Conservation (phyloP, 1,284 basidiomycete species). For the Waitea zeae region DNA sequence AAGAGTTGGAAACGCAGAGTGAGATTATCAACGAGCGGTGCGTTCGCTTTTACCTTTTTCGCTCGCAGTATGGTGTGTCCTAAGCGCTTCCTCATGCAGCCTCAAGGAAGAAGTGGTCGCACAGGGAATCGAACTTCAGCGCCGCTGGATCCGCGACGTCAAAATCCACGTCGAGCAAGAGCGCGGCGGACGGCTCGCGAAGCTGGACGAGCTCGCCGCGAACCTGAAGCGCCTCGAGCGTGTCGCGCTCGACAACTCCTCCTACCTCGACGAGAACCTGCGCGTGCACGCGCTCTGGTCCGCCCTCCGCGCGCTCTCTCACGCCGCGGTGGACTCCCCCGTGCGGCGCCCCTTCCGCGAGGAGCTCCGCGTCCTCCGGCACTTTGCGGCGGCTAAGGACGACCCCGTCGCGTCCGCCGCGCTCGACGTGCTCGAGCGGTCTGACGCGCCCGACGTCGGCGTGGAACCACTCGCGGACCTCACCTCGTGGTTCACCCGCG, state of each 20-base stretch:
- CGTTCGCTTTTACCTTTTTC: constrained; percentile 10
- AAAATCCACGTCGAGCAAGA: constrained; percentile 94
- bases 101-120: constrained; percentile 91
- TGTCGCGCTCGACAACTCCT: constrained; percentile 81
- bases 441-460: constrained; percentile 68
- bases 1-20: constrained; percentile 78
- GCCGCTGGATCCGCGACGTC: constrained; percentile 92
- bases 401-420: constrained; percentile 51
- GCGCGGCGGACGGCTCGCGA: constrained; percentile 87
- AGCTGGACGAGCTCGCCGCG: constrained; percentile 84
- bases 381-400: constrained; percentile 53
- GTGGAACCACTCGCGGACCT: constrained; percentile 85
- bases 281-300: constrained; percentile 74
- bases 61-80: neutral
- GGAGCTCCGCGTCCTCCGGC: constrained; percentile 71
- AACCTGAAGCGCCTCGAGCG: constrained; percentile 85
- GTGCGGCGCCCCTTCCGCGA: constrained; percentile 74
- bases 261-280: constrained; percentile 80
- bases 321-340: constrained; percentile 35
- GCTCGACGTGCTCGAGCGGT: constrained; percentile 56
- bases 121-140: constrained; percentile 94
- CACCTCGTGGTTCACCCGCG: constrained; percentile 76
- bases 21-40: constrained; percentile 90
- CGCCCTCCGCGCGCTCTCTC: constrained; percentile 49
- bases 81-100: too few species aligned